Evolutionary conservation across 176 grass and related monocot species (phyloP), one percentile per base, ranked within the genome.

Genomic region (Chrysopogon serrulatus): DNA sequence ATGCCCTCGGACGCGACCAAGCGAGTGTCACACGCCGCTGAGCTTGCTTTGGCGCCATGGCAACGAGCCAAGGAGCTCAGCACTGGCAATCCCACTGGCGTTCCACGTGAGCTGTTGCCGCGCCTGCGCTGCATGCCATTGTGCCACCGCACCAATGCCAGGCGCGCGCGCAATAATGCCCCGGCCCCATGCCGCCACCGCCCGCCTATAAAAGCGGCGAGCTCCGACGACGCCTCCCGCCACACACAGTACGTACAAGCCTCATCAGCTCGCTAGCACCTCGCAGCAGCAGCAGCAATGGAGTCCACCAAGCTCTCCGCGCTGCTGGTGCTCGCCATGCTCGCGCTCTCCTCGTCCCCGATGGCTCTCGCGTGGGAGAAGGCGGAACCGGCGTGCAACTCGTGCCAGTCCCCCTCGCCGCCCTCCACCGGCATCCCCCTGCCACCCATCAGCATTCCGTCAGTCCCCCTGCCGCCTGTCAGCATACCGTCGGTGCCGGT

Each of bases 291-390:
- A 7, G 6, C 26, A 4, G 61, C 84, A 35, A 90, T 93, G 91
- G 88, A 86, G 78, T 90, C 91, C 88, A 65, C 88, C 36, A 93
- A 83, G 69, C 51, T 88, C 79, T 80, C 85, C n/a, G 88, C 86
- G 45, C 51, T 93, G 77, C 82, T 93, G 35, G 9, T 93, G 2
- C 81, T 93, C 74, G 74, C 86, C 60, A 83, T 86, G 78, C 78
- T 93, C 21, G 53, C 74, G 73, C 74, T 93, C 80, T 90, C 85
- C 28, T 90, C 90, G 18, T 44, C 85, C 6, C 74, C 91, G 1
- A 21, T 86, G 47, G 78, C 53, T 24, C 74, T 88, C 15, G 82
- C 88, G 2, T 86, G 33, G 45, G 79, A 69, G 33, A 68, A 69
- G 17, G 78, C 43, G 1, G 64, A 81, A 0, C 32, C 32, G 14